Evolutionary conservation across 176 grass and related monocot species (phyloP), one percentile per base, ranked within the genome.

Genomic region (Avena sativa): DNA sequence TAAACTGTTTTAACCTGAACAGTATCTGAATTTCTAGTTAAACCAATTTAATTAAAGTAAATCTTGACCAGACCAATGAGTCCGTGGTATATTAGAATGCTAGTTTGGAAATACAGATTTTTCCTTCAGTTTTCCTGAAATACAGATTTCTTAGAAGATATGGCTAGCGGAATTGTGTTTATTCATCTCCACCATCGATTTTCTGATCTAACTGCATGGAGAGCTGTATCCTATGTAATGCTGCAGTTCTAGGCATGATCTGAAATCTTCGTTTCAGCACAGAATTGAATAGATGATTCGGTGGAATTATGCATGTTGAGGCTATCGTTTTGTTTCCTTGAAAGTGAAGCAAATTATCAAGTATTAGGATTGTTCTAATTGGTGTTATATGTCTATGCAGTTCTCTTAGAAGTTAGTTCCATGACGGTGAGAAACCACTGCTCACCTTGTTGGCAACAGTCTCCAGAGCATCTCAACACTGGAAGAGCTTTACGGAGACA

Each of bases 361-460:
- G 25, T 81, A 61, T 52, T 38, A 65, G 5, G 58, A 78, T 78
- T 66, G 47, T 32, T 88, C 81, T 85, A 61, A 88, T 61, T 74
- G 66, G 25, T 75, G 23, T 11, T 79, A 7, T 38, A 64, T 77
- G 68, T 76, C 13, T 20, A 28, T 81, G 68, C 89, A 91, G 86
- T 46, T 69, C 43, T 25, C 25, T 60, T 87, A 15, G 47, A 52
- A 21, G 75, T 79, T 15, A 76, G 30, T 52, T 32, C 76, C 16
- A 7, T 69, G 65, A 36, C n/a, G 72, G 79, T 6, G 60, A 76
- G 64, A 43, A 61, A 43, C 72, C 16, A 53, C 72, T 59, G 46
- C 40, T 77, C 50, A 30, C 40, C n/a, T 52, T 14, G 10, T 59
- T 34, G 15, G 40, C 20, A 57, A 78, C 79, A 49, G 6, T 2